phyloP scores from a whole-genome alignment of 345 rosid species.

The Isatis tinctoria region DNA sequence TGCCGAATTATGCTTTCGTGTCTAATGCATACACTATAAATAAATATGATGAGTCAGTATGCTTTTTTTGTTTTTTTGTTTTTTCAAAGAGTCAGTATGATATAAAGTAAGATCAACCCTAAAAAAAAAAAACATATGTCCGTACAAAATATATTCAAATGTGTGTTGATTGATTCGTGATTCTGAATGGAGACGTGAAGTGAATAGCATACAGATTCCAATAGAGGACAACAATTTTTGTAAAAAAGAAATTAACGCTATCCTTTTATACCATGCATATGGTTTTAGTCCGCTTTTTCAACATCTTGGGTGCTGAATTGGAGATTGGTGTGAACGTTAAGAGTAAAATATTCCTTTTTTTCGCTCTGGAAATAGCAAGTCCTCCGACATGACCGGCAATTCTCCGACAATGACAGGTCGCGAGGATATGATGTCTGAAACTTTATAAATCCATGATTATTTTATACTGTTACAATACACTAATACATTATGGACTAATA shows the following conservation, averaged over 20 bases:
- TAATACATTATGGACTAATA: too few species aligned
- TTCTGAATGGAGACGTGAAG: not conserved
- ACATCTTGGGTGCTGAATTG: not conserved
- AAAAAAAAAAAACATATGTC: too few species aligned
- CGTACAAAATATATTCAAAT: not conserved
- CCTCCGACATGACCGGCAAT: slow-evolving; percentile 10
- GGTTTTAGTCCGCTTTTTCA: not conserved
- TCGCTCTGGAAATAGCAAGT: slow-evolving; percentile 1
- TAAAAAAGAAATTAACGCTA: not conserved
- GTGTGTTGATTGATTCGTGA: not conserved
- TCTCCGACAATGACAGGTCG: slow-evolving; percentile 6
- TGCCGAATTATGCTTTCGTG: not conserved
- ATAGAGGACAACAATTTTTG: not conserved
- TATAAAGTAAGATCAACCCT: not conserved
- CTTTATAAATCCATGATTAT: not conserved
- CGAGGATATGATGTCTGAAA: not conserved
- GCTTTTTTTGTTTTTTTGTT: too few species aligned
- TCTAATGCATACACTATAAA: not conserved
- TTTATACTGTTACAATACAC: not conserved
- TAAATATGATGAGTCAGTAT: not conserved
- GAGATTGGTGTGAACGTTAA: slow-evolving; percentile 8
- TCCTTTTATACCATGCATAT: not conserved
- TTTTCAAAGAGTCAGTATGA: not conserved
- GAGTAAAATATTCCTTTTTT: not conserved
- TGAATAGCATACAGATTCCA: slow-evolving; percentile 2